Conservation (phyloP, 352 stramenopile species). For the Stramenopiles sp. region DNA sequence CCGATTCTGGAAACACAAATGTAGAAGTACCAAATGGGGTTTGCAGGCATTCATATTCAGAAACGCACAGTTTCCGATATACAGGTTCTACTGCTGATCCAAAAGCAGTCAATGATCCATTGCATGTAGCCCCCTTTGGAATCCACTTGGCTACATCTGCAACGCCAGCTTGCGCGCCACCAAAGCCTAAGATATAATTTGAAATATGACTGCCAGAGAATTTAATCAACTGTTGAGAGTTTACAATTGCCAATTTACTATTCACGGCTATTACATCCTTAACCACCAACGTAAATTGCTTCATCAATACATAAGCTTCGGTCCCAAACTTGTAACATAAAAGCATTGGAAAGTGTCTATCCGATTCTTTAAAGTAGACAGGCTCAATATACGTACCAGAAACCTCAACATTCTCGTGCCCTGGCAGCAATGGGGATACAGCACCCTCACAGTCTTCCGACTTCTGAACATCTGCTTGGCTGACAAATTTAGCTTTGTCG, state of each 20-base stretch:
- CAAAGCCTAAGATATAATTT: background rate
- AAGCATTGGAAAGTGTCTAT: background rate
- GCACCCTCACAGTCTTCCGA: background rate
- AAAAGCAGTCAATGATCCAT: background rate
- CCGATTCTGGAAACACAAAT: background rate
- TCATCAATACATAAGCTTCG: background rate
- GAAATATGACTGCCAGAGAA: too few relatives aligned
- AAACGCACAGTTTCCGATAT: too few relatives aligned
- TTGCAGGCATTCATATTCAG: too few relatives aligned
- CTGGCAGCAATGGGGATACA: background rate
- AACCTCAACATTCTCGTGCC: background rate
- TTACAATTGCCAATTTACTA: background rate
- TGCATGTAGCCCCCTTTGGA: background rate
- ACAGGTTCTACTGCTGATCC: background rate
- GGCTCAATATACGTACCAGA: background rate
- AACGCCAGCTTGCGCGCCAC: too few relatives aligned
- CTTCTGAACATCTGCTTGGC: background rate
- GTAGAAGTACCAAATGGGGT: too few relatives aligned
- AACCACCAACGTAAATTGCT: background rate
- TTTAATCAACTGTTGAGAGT: background rate
- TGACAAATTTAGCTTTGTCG: background rate
- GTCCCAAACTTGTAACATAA: background rate
- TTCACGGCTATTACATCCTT: background rate
- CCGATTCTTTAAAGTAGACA: background rate
- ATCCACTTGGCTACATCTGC: background rate